Evolutionary conservation across 768 basidiomycete species (phyloP), one percentile per base, ranked within the genome.

Genomic region (Hygrophoropsis aurantiaca): DNA sequence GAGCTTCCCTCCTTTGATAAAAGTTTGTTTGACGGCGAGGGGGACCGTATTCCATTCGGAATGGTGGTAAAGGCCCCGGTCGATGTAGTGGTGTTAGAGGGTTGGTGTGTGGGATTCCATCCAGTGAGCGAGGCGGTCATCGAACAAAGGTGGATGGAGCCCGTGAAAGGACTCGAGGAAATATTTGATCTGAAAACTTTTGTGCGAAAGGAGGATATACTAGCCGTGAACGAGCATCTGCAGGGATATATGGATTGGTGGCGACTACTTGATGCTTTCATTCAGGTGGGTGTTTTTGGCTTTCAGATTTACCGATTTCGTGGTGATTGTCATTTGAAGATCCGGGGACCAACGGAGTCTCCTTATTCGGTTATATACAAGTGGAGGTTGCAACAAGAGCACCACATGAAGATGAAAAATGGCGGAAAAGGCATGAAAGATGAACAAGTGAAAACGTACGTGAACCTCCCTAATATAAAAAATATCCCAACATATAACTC

Each of bases 101-200:
- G 97, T 9, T 99, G 97, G 97, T 93, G 86, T 66, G 81, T 89
- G 19, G 94, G 95, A 0, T 97, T 97, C 61, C 74, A 76, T 42
- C 84, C 91, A 1, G 72, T 90, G 5, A 56, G 71, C 0, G 38
- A 54, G 15, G 65, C 71, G 9, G 78, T 80, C 50, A 62, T 92
- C 26, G 73, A 80, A 36, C 60, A 59, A 32, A 70, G 75, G 24
- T 91, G 85, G 79, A 62, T 70, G 10, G 42, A 52, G 18, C 55
- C 62, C 11, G 58, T 59, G 3, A 18, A 34, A 0, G 66, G 51
- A 16, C 46, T 65, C 33, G 61, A 61, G 8, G 60, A 56, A 21
- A 58, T 58, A 38, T 62, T 73, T 44, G 55, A 68, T n/a, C 69
- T 56, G 64, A 65, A 40, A 40, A 49, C 67, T 26, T 65, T 74